Evolutionary conservation across 179 eudicot species (phyloP), one percentile per base, ranked within the genome.

Genomic region (Drosera spatulata): DNA sequence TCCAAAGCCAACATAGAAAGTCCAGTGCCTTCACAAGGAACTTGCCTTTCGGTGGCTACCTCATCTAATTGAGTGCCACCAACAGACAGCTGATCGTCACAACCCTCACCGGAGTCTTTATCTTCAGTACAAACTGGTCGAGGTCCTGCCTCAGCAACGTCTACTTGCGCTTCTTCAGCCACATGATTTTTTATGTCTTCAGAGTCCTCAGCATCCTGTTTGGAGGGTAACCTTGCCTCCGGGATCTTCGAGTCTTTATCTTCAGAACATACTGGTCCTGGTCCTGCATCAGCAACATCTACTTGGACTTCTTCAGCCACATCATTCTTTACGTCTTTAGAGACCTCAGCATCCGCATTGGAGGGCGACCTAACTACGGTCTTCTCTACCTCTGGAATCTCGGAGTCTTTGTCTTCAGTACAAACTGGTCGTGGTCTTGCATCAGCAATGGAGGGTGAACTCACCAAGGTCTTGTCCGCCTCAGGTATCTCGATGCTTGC

Each of bases 361-460:
- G 43, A 43, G 33, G 33, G 33, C 33, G 33, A 22, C 1, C 33
- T 22, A 0, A 22, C 33, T 22, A 22, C 33, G 33, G 33, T 22
- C 33, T 22, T 22, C 1, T 22, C 33, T 1, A 22, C 33, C 33
- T 22, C 33, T 22, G 33, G 33, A 0, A 22, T 22, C 33, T 22
- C 22, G 54, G 76, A 39, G 8, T 50, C 44, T 39, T 2, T 53
- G 43, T 41, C 53, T 15, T 9, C n/a, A 46, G 63, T 44, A 65
- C 49, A 44, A 22, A 9, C 58, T 12, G 61, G 37, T 52, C 39
- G 58, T 11, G 38, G 41, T 42, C 43, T 46, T 50, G 59, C 39
- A 59, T 66, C 55, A 22, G 56, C 39, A 61, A 47, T 45, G 39
- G 33, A 22, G 45, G 45, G 8, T 43, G 77, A 70, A 63, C 41